Evolutionary conservation across 768 basidiomycete genomes (phyloP), one percentile per base, ranked within the genome.

Genomic region (Boletus rubescentipes): DNA sequence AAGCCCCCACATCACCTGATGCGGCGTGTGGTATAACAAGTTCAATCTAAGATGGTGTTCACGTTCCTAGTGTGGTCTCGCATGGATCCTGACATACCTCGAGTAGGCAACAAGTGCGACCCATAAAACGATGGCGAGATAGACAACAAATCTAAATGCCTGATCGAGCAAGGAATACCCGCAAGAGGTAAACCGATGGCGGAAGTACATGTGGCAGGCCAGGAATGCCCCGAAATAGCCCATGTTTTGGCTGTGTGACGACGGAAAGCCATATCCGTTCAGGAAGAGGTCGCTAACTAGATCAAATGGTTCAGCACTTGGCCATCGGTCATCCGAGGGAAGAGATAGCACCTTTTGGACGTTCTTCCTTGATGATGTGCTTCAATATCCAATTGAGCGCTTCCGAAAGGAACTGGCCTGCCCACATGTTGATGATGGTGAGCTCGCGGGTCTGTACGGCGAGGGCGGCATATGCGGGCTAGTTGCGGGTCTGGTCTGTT

Each of bases 191-290:
- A 89, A 90, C 4, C 78, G 77, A 61, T 92, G 89, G 34, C 83
- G 81, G 58, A 83, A 85, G 58, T 79, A 80, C 45, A 93, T 64
- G 70, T 93, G 91, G 63, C 86, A 83, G 39, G 85, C 64, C 40
- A 93, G 68, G 68, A 93, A 93, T 0, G 89, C 76, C 6, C 86
- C 77, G 59, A 93, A 93, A 70, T 89, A 93, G 15, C 84, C 91
- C 91, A 93, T 92, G 67, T 86, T 91, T 69, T 93, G 91, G 69
- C 89, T 90, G 64, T 93, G 91, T 14, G 89, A 91, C 1, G 91
- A 92, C 0, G 91, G 91, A 61, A 93, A 93, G 8, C 90, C 91
- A 64, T 91, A 93, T 14, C 91, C 91, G 50, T 79, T 79, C 18
- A 70, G 49, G 21, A 66, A 61, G 21, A 67, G 14, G n/a, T 44